These are phyloP conservation scores for Tremellales sp. DNA, from an alignment of 1,284 basidiomycete genomes.

Conservation along the genomic window DNA sequence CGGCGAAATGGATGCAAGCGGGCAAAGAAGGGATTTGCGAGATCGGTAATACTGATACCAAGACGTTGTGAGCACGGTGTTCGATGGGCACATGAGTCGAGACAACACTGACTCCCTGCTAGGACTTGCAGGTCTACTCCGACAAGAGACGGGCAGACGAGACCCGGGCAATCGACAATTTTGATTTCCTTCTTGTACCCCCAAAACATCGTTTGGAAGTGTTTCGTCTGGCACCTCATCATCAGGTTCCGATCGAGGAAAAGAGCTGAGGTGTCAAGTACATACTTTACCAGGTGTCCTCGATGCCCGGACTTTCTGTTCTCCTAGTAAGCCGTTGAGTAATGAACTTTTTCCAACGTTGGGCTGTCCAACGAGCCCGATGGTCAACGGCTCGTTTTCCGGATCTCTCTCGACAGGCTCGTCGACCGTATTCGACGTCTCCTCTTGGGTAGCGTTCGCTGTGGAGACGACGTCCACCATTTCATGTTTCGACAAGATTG, in stretches of 20 bases:
- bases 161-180: conserved; percentile 78
- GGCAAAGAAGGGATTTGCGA: conserved; percentile 77
- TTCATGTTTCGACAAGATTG: conserved; percentile 40
- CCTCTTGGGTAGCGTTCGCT: neutral
- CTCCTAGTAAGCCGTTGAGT: conserved; percentile 82
- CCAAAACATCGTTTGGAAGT: conserved; percentile 89
- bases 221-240: conserved; percentile 67
- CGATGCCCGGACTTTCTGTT: conserved; percentile 75
- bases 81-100: neutral
- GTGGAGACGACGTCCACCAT: conserved; percentile 5
- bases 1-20: conserved; percentile 66
- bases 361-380: conserved; percentile 87
- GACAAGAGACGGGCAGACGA: conserved; percentile 73
- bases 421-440: neutral
- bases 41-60: conserved; percentile 70
- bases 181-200: conserved; percentile 63
- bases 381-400: conserved; percentile 63
- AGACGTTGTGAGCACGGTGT: neutral
- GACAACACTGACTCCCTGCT: neutral
- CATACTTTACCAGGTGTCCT: conserved; percentile 77
- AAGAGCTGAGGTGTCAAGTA: no score
- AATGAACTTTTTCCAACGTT: conserved; percentile 92
- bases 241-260: neutral
- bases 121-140: conserved; percentile 68
- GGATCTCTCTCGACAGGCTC: conserved; percentile 12